phyloP scores from a whole-genome alignment of 805 yeast genomes.

The Priceomyces castillae region DNA sequence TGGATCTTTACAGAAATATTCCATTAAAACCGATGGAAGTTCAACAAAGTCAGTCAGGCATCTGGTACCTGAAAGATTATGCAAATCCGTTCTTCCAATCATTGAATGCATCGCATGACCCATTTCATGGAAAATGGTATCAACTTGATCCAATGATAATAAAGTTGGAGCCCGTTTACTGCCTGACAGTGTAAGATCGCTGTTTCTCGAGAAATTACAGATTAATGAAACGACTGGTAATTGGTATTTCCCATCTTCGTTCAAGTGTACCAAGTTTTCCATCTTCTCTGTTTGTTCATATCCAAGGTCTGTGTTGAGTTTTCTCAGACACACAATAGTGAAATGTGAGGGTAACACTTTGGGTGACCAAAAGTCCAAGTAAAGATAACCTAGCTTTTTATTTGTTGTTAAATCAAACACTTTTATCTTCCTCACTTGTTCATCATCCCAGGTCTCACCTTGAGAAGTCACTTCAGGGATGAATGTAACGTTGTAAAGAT shows the following conservation, averaged over 20 bases:
- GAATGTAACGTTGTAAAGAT: slow-evolving; percentile 74
- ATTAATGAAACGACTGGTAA: slow-evolving; percentile 86
- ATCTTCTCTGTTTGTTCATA: slow-evolving; percentile 26
- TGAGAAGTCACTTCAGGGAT: slow-evolving; percentile 57
- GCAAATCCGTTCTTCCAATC: slow-evolving; percentile 87
- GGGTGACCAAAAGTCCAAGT: slow-evolving; percentile 83
- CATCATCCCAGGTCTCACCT: slow-evolving; percentile 83
- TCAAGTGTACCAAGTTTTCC: slow-evolving; percentile 29
- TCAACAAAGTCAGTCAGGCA: slow-evolving; percentile 97
- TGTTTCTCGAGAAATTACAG: slow-evolving; percentile 63
- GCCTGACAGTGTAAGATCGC: slow-evolving; percentile 27
- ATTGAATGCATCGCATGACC: slow-evolving; percentile 99
- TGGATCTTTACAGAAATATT: slow-evolving; percentile 80
- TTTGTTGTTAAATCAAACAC: slow-evolving; percentile 60
- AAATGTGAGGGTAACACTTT: slow-evolving; percentile 88
- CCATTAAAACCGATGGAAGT: slow-evolving; percentile 95
- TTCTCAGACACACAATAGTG: slow-evolving; percentile 91
- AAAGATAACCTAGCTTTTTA: slow-evolving; percentile 69
- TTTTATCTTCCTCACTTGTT: slow-evolving; percentile 77
- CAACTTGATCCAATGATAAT: slow-evolving; percentile 74
- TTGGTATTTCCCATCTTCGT: slow-evolving; percentile 58
- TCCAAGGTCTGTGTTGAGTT: slow-evolving; percentile 51
- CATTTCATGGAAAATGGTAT: slow-evolving; percentile 96
- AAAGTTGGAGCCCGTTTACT: slow-evolving; percentile 46
- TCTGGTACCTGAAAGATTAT: slow-evolving; percentile 91